Evolutionary conservation across 495 filamentous ascomycete genomes (phyloP).

Genomic region (Staphylotrichum longicolle): DNA sequence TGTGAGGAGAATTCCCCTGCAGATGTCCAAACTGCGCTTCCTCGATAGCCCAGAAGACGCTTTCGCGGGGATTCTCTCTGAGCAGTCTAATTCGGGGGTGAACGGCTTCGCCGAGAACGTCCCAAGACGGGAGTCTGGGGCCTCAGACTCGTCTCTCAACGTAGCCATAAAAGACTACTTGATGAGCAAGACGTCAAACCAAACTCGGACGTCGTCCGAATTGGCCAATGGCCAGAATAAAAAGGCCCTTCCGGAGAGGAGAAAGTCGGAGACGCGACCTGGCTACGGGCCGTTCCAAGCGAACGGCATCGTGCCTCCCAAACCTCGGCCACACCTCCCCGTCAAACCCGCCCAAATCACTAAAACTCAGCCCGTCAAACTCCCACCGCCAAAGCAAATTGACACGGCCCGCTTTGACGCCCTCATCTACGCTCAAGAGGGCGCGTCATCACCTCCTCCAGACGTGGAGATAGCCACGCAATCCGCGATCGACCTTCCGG

Average conservation of each 20-base stretch:
- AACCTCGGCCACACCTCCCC: not conserved
- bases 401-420: constrained; percentile 14
- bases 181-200: not conserved
- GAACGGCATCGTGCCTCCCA: not conserved
- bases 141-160: not conserved
- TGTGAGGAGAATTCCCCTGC: constrained; percentile 6
- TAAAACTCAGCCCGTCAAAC: not conserved
- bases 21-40: constrained; percentile 10
- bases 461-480: not conserved
- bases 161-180: not conserved
- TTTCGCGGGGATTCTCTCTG: not conserved
- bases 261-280: not conserved
- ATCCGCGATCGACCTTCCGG: not conserved
- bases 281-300: not conserved
- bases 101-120: constrained; percentile 1
- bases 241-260: not conserved
- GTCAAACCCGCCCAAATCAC: not conserved
- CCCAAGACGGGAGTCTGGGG: not conserved
- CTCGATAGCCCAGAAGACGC: not conserved
- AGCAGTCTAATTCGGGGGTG: not conserved
- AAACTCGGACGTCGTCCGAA: not conserved
- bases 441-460: constrained; percentile 17
- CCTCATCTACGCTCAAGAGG: constrained; percentile 24
- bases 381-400: constrained; percentile 11
- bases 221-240: constrained; percentile 1